phyloP scores from a whole-genome alignment of 306 rosid genomes.

The Rubus parviflorus region DNA sequence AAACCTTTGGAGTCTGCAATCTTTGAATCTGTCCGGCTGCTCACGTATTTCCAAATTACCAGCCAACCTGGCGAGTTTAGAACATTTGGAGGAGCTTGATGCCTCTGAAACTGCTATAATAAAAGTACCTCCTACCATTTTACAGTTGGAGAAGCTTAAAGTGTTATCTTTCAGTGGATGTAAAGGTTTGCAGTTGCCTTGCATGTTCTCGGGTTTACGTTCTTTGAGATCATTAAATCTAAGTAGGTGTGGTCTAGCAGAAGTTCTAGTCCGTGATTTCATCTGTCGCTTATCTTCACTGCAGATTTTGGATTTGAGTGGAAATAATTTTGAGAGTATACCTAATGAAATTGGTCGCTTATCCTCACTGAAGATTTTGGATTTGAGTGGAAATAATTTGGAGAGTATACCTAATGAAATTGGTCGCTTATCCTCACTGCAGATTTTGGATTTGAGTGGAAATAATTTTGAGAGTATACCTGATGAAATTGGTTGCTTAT shows the following conservation, averaged over 20 bases:
- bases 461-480: constrained; percentile 8
- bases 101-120: constrained; percentile 16
- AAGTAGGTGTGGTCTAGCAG: constrained; percentile 9
- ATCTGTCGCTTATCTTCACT: constrained; percentile 19
- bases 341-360: constrained; percentile 12
- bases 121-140: background rate
- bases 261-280: background rate
- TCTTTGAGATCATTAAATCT: constrained; percentile 12
- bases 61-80: background rate
- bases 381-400: constrained; percentile 28
- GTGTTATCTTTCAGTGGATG: constrained; percentile 2
- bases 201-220: background rate
- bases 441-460: constrained; percentile 12
- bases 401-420: constrained; percentile 15
- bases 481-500: background rate
- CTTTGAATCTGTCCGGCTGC: background rate
- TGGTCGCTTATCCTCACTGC: constrained; percentile 8
- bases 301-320: constrained; percentile 15
- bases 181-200: background rate
- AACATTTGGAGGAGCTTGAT: constrained; percentile 10
- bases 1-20: background rate
- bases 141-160: background rate
- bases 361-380: constrained; percentile 7
- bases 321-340: background rate
- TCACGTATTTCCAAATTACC: background rate